These are phyloP conservation scores for Purpureocillium lavendulum DNA, from an alignment of 2,329 filamentous ascomycete species.

Conservation along the genomic window DNA sequence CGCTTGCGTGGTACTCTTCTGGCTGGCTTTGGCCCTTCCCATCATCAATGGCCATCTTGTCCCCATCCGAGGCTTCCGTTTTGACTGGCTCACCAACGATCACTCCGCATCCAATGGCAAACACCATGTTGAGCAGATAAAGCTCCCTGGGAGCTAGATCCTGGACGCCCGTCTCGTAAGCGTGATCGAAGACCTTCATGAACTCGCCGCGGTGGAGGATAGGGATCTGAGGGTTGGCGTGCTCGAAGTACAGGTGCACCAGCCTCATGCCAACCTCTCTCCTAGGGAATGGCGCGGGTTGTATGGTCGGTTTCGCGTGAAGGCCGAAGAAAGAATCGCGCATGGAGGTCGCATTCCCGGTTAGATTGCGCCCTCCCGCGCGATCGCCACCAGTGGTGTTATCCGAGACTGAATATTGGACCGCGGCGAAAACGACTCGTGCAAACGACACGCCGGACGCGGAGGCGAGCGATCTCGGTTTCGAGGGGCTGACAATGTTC, in stretches of 20 bases:
- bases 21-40: conserved; percentile 54
- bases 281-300: conserved; percentile 76
- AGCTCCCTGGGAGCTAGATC: conserved; percentile 68
- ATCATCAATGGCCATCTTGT: conserved; percentile 20
- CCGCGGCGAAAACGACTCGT: conserved; percentile 85
- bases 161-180: conserved; percentile 62
- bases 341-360: conserved; percentile 63
- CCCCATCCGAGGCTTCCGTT: conserved; percentile 30
- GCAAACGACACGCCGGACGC: conserved; percentile 92
- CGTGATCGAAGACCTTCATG: conserved; percentile 76
- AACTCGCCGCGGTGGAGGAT: conserved; percentile 86
- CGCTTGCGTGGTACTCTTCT: conserved; percentile 93
- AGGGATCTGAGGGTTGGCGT: conserved; percentile 92
- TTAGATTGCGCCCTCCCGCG: conserved; percentile 12
- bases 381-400: conserved; percentile 39
- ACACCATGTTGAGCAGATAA: conserved; percentile 96
- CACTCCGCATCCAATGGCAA: conserved; percentile 89
- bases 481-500: conserved; percentile 68
- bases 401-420: conserved; percentile 62
- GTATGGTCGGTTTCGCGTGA: conserved; percentile 81
- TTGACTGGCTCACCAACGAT: conserved; percentile 63
- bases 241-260: conserved; percentile 83
- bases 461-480: conserved; percentile 74
- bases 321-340: conserved; percentile 96
- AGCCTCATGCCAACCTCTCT: conserved; percentile 64